These are phyloP conservation scores for Cryptococcus sp. DNA, from an alignment of 1,284 basidiomycete species.

Conservation along the genomic window DNA sequence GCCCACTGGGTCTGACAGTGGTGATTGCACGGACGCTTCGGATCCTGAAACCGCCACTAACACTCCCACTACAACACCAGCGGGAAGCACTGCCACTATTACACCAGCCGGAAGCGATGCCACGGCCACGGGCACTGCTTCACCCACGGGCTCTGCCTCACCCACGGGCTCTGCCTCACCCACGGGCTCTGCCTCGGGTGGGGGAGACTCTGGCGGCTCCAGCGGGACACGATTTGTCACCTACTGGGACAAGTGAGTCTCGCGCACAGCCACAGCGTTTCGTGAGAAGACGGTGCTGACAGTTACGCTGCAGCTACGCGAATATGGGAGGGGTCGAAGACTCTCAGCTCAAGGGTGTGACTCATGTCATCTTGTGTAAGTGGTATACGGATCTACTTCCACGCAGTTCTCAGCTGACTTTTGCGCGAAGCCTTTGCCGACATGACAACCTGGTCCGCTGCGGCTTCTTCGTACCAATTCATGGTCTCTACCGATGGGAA, in stretches of 20 bases:
- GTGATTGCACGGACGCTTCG: too few relatives aligned
- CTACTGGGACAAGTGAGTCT: constrained; percentile 23
- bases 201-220: neutral
- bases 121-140: neutral
- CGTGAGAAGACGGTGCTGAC: neutral
- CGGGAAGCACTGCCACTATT: neutral
- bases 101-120: neutral
- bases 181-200: neutral
- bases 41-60: neutral
- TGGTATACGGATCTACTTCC: neutral
- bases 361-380: constrained; percentile 30
- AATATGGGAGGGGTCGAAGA: constrained; percentile 5
- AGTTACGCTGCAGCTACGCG: constrained; percentile 8
- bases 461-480: neutral
- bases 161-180: neutral
- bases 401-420: neutral
- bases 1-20: neutral
- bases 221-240: constrained; percentile 16
- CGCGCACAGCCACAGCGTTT: neutral
- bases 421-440: constrained; percentile 16
- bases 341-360: constrained; percentile 24
- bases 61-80: neutral
- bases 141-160: neutral
- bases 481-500: constrained; percentile 8
- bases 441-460: constrained; percentile 9